Base-by-base conservation (phyloP, 257 asterid genomes). In the Nicotiana paniculata region DNA sequence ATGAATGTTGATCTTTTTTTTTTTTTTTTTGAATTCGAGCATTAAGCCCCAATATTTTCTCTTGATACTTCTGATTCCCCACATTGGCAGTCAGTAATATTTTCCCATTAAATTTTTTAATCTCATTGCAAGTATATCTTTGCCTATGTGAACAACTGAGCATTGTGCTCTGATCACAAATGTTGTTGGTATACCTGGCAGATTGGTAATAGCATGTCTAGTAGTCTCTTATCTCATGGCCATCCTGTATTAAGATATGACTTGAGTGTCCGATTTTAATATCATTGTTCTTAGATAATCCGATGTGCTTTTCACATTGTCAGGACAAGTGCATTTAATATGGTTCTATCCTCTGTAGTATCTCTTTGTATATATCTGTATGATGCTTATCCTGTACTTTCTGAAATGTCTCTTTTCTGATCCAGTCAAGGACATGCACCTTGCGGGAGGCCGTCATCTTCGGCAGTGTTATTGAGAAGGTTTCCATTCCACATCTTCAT, bases 401-500 rank as follows among this genome's bases (percentile, higher is more conserved):
- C 28, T 28, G 77, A 46, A 63, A 65, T 79, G 79, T 39, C 4
- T 55, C 26, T 24, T 37, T 89, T 84, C 83, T 80, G 7, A 83
- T 57, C 30, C 90, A 95, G 99, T 92, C 99, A 77, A 87, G 91
- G 87, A 91, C 97, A 17, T 95, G 99, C 88, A 89, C 85, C 81
- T 82, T 93, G 82, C 89, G 95, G 89, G 99, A 95, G 84, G 99
- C 99, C 83, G 97, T 91, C 46, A 95, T 95, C 39, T 76, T 95
- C 79, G 98, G 98, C 69, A 93, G 99, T 89, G 86, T 95, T 87
- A 85, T 95, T 65, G 88, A 95, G 91, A 95, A 95, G 90, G 84
- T 90, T 33, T 93, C 98, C n/a, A 89, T 95, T 82, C 99, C 99
- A 55, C 94, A 90, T 83, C 97, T 92, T 84, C 99, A 93, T 89